A percentile compares a stretch with the other conserved stretches of the same genome.
These are phyloP conservation scores for Bremia lactucae DNA, from an alignment of 352 stramenopile species.

Conservation along the genomic window DNA sequence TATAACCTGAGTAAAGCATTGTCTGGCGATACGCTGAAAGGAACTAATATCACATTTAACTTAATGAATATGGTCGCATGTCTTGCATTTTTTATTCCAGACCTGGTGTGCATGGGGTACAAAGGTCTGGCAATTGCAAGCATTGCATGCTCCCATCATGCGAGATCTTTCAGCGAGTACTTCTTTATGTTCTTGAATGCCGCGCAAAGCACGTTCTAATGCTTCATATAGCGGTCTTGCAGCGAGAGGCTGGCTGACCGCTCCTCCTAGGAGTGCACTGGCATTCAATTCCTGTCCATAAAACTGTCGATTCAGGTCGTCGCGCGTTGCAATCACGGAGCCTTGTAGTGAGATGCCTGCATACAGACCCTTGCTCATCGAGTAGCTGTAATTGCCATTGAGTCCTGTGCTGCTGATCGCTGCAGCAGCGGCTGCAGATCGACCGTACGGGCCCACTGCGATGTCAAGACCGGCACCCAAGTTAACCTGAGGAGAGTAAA, in stretches of 20 bases:
- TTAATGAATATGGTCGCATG: conserved; percentile 42
- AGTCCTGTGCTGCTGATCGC: conserved; percentile 34
- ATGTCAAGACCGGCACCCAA: conserved; percentile 82
- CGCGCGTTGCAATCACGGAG: conserved; percentile 71
- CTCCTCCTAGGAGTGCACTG: conserved; percentile 32
- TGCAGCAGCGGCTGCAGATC: conserved; percentile 50
- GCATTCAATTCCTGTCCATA: conserved; percentile 69
- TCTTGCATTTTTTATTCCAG: conserved; percentile 62
- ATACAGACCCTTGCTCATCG: conserved; percentile 83
- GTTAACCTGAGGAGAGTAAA: conserved; percentile 73
- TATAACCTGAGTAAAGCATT: no score
- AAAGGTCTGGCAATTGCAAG: conserved; percentile 37
- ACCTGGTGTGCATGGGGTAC: conserved; percentile 33
- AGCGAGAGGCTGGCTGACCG: conserved; percentile 29
- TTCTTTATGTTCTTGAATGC: conserved; percentile 31
- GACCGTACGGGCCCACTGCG: conserved; percentile 73
- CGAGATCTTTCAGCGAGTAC: conserved; percentile 20
- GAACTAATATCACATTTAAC: no score
- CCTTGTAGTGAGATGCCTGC: conserved; percentile 85
- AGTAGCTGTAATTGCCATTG: conserved; percentile 88
- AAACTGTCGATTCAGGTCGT: conserved; percentile 87
- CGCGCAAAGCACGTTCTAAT: conserved; percentile 31
- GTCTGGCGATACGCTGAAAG: no score
- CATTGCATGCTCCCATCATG: conserved; percentile 32
- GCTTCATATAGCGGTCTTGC: conserved; percentile 49